Base-by-base conservation (phyloP, 805 yeast genomes). In the Candida morakotiae region DNA sequence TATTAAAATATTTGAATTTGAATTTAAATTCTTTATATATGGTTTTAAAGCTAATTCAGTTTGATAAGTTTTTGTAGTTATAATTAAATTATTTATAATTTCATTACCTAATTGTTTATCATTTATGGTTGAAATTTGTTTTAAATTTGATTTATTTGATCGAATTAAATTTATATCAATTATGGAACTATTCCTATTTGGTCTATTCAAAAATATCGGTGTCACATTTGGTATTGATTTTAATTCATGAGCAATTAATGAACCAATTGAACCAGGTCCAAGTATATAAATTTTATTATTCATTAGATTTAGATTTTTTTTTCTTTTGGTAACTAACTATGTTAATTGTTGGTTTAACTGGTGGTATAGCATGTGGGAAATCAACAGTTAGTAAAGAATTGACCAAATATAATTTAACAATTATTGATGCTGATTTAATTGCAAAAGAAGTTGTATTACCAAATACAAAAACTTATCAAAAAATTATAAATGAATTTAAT, bases 341-440 rank as follows among this genome's bases (percentile, higher is more conserved):
- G 98, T 73, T 93, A 31, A 73, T 93, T 22, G 74, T 93, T 5
- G 99, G 99, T 1, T 73, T 93, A n/a, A 93, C 98, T 0, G 99
- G 99, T 2, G 96, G 97, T 1, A 93, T 93, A 34, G 96, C 96
- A 4, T 75, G 93, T n/a, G 99, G 99, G 2, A 93, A 93, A 53
- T 83, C 95, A 14, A 91, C 98, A 0, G 97, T 86, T 0, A 86
- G 96, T 0, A 53, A 62, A 13, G 58, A 74, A 24, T 61, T 93
- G 9, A 43, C 57, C 4, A 60, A 75, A 9, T 71, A 80, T 51
- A 53, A 66, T 2, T 41, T 84, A 4, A 71, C 83, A 0, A 60
- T 93, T 1, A 71, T 93, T 1, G 98, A 93, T 63, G 98, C 98
- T 1, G 99, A 93, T 57, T 57, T 75, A 34, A 82, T 94, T 30